Base-by-base conservation (phyloP, 2,329 filamentous ascomycete species). In the Aspergillus ruber region DNA sequence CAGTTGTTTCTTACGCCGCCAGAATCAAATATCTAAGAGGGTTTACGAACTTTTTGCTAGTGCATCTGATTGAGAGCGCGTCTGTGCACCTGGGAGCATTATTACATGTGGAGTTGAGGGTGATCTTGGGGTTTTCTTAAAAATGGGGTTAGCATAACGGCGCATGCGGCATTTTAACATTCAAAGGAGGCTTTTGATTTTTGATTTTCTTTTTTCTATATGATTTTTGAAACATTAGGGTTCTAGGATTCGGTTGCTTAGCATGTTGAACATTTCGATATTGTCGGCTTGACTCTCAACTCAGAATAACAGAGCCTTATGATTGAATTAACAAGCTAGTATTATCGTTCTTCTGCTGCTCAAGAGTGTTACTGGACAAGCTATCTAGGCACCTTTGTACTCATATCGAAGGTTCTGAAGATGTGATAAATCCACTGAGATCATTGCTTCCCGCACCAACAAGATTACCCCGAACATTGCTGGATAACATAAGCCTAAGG, bases 361-460 rank as follows among this genome's bases (percentile, higher is more conserved):
- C 23, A 9, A 25, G 9, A 25, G 23, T 25, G 23, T 25, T 25
- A 25, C 8, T 25, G 23, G 23, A 9, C 10, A 29, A 12, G 25
- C 25, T 12, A 29, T 29, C 43, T 63, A 70, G 21, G 67, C 69
- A 29, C 69, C 69, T 56, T 72, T 72, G 47, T 69, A 71, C 27
- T 62, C 62, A 50, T 72, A 72, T 35, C 63, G 65, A 41, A 72
- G 62, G 48, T 59, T 55, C 49, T 71, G 65, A 33, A 72, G 63
- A 32, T 63, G 50, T 12, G 56, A 56, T 8, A 71, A 50, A 48
- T 72, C 65, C 45, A 72, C 68, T 39, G 67, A 70, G 35, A 59
- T 50, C 63, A 71, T 70, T 3, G 63, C 50, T 43, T 56, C 56
- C 47, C 56, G 60, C n/a, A 61, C 67, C 23, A 68, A 49, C 40